Conservation (phyloP, 768 basidiomycete species). For the Suillus variegatus region DNA sequence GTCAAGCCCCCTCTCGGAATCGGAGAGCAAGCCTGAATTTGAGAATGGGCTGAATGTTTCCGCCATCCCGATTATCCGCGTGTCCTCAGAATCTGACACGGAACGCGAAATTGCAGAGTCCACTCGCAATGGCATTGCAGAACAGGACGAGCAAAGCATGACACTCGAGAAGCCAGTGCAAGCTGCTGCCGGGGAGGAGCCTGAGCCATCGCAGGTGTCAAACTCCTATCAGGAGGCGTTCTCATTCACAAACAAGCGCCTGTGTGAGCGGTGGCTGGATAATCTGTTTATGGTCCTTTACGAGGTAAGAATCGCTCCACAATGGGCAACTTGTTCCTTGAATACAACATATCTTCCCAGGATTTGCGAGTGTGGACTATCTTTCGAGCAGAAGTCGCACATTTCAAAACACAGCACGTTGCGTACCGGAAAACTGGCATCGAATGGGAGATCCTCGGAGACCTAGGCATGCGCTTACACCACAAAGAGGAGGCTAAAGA, state of each 20-base stretch:
- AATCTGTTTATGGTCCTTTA: slow-evolving; percentile 98
- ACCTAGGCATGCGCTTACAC: slow-evolving; percentile 88
- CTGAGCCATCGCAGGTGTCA: slow-evolving; percentile 23
- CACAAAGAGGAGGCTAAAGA: slow-evolving; percentile 99
- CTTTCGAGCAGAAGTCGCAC: slow-evolving; percentile 96
- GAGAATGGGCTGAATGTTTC: slow-evolving; percentile 11
- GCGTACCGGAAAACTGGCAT: slow-evolving; percentile 95
- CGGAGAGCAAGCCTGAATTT: slow-evolving; percentile 22
- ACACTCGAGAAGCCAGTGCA: slow-evolving; percentile 44
- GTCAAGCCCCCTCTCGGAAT: slow-evolving; percentile 37
- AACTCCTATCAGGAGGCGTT: slow-evolving; percentile 57
- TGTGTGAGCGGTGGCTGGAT: slow-evolving; percentile 97
- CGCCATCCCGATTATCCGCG: slow-evolving; percentile 70
- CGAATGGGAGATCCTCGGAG: slow-evolving; percentile 98
- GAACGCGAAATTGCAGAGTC: slow-evolving; percentile 39
- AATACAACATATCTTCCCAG: slow-evolving; percentile 38
- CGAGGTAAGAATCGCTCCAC: slow-evolving; percentile 58
- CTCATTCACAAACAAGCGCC: slow-evolving; percentile 93
- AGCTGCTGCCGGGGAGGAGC: slow-evolving; percentile 39
- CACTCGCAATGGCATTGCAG: slow-evolving; percentile 29
- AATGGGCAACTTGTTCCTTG: background rate
- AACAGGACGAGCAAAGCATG: slow-evolving; percentile 27
- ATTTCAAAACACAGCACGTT: slow-evolving; percentile 98
- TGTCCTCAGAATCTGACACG: slow-evolving; percentile 71
- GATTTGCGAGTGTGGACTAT: slow-evolving; percentile 98